Conservation (phyloP, 768 basidiomycete genomes). For the Mycena alexandri region DNA sequence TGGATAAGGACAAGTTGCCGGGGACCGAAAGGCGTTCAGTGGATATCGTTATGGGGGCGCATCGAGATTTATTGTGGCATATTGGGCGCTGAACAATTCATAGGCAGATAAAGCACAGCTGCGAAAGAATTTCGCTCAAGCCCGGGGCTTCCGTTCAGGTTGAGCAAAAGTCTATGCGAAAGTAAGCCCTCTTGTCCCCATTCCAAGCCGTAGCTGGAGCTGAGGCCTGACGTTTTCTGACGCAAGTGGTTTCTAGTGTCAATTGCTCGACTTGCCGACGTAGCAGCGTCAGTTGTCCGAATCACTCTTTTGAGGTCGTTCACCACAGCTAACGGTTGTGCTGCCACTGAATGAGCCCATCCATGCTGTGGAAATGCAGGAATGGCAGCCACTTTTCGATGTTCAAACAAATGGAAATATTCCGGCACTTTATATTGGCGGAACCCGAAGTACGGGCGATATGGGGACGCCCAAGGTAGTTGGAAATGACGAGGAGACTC, state of each 20-base stretch:
- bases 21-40: not conserved
- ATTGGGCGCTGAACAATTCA: not conserved
- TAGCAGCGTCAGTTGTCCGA: not conserved
- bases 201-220: no score
- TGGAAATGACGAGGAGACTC: not conserved
- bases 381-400: not conserved
- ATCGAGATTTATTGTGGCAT: not conserved
- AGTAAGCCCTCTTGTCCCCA: no score
- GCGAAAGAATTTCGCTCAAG: not conserved
- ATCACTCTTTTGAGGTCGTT: not conserved
- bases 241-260: no score
- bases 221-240: no score
- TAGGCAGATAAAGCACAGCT: not conserved
- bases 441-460: not conserved
- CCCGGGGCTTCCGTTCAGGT: not conserved
- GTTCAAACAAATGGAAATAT: not conserved
- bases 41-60: not conserved
- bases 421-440: no score
- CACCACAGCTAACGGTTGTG: not conserved
- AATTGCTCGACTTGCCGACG: not conserved
- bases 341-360: not conserved
- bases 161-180: no score
- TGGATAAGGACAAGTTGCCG: conserved; percentile 1
- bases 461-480: not conserved
- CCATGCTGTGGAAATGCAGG: not conserved